Conservation (phyloP, 768 basidiomycete genomes). For the Phylloporus arenicola region DNA sequence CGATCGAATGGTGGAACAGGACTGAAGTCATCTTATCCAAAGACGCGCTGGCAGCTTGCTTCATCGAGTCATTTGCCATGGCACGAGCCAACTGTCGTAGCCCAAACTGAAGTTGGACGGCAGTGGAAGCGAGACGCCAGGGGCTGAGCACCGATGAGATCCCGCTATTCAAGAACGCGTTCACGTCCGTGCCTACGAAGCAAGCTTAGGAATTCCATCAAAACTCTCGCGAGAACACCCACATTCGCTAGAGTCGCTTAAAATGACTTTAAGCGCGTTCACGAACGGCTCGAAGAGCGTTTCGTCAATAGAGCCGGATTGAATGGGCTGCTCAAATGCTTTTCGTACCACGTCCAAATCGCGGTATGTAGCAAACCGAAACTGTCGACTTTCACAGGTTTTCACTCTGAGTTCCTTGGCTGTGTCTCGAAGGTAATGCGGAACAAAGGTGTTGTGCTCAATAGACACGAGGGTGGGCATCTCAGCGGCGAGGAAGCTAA, state of each 20-base stretch:
- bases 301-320: conserved; percentile 43
- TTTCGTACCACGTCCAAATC: conserved; percentile 66
- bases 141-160: conserved; percentile 68
- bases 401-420: conserved; percentile 49
- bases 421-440: conserved; percentile 44
- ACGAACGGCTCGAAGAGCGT: conserved; percentile 58
- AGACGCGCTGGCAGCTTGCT: conserved; percentile 51
- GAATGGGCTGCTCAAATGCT: conserved; percentile 62
- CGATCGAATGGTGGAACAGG: conserved; percentile 68
- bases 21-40: conserved; percentile 62
- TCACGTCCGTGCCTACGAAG: conserved; percentile 37
- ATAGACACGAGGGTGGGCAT: conserved; percentile 68
- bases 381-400: conserved; percentile 60
- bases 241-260: conserved; percentile 62
- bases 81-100: conserved; percentile 69
- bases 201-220: not conserved
- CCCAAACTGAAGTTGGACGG: conserved; percentile 71
- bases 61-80: conserved; percentile 49
- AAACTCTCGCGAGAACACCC: conserved; percentile 7
- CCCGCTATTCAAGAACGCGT: conserved; percentile 50
- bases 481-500: conserved; percentile 52
- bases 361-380: conserved; percentile 70
- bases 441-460: conserved; percentile 55
- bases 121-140: conserved; percentile 79
- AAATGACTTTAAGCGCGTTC: conserved; percentile 58